phyloP scores from a whole-genome alignment of 2,329 filamentous ascomycete species.

The Aspergillus sergii region DNA sequence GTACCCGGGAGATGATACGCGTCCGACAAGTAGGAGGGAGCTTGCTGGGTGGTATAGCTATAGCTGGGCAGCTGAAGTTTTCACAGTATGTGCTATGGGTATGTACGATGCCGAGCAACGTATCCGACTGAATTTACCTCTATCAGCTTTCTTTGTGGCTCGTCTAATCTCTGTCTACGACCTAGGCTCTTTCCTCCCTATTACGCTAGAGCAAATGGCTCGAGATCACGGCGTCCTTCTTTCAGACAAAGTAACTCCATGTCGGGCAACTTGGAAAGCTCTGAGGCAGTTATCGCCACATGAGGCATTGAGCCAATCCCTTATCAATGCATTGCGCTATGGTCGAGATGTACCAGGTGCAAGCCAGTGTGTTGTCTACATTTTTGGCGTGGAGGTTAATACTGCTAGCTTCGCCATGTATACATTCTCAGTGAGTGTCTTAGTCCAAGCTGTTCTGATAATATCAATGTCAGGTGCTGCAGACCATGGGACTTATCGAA shows the following conservation, averaged over 20 bases:
- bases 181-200: constrained; percentile 88
- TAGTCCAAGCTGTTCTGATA: constrained; percentile 85
- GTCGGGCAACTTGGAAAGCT: constrained; percentile 63
- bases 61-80: constrained; percentile 94
- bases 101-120: constrained; percentile 17
- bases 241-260: constrained; percentile 74
- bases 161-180: constrained; percentile 14
- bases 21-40: constrained; percentile 86
- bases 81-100: constrained; percentile 86
- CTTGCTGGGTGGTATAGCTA: constrained; percentile 94
- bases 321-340: constrained; percentile 19
- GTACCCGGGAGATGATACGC: constrained; percentile 82
- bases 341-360: constrained; percentile 31
- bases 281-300: constrained; percentile 8
- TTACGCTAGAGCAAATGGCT: constrained; percentile 89
- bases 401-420: constrained; percentile 98
- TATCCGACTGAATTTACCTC: neutral
- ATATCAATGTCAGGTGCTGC: constrained; percentile 96
- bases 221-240: constrained; percentile 87
- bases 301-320: neutral
- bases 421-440: constrained; percentile 89
- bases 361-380: constrained; percentile 77
- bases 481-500: constrained; percentile 90
- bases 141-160: constrained; percentile 11
- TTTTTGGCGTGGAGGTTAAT: constrained; percentile 85